Evolutionary conservation across 2,329 filamentous ascomycete species (phyloP), one percentile per base, ranked within the genome.

Genomic region (Trichoderma endophyticum): DNA sequence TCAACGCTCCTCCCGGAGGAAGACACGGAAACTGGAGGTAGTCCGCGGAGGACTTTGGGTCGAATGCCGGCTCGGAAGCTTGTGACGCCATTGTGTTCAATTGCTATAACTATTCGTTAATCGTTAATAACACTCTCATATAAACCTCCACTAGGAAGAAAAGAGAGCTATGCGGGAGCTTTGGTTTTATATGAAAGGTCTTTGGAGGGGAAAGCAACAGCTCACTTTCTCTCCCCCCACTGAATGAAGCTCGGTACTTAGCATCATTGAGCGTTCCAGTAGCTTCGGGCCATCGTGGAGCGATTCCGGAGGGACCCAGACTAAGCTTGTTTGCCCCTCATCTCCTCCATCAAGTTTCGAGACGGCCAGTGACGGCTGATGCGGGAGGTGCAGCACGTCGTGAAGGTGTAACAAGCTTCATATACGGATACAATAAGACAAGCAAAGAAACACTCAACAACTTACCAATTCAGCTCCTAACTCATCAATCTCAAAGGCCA

Each of bases 1-100:
- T 98, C 75, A 98, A 84, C 24, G 84, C 77, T 2, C 85, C 86
- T 15, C 86, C 86, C 0, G 87, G 81, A 2, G 87, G 86, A 7
- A 89, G 81, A 68, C 80, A 81, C 57, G 83, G 81, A 79, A 88
- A 89, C 71, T 85, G 84, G 76, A 88, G 82, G 77, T 88, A 89
- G 74, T 88, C 87, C 48, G 79, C 74, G 64, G 85, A 86, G 15
- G 83, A 81, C 77, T 85, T 86, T 74, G 85, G 83, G 70, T 83
- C 81, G 56, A 74, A 74, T n/a, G 75, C 75, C 57, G 78, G 78
- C 63, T 70, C 70, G 26, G 78, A 74, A 43, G 30, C 32, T 24
- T 78, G 73, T 54, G 75, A 75, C 34, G 79, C 76, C 78, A 79
- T 80, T 71, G 72, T 71, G 72, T 74, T 36, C 18, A 60, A 30